Evolutionary conservation across 2,329 filamentous ascomycete genomes (phyloP).

Genomic region (Neophaeococcomyces aloes): DNA sequence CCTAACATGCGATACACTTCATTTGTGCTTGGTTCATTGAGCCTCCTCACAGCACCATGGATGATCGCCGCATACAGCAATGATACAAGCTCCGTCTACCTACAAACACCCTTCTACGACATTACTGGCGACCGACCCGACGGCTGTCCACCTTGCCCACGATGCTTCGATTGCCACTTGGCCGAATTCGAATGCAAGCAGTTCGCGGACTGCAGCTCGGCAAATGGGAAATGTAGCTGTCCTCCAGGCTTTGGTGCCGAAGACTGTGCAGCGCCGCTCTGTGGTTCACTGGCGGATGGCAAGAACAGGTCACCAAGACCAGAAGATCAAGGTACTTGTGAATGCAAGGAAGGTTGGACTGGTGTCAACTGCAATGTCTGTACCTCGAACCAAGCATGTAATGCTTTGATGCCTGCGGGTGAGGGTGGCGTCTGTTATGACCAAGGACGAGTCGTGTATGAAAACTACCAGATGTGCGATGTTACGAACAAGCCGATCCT

Average conservation of each 20-base stretch:
- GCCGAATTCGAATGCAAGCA: conserved; percentile 86
- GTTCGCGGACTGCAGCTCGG: conserved; percentile 78
- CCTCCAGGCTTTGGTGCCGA: conserved; percentile 88
- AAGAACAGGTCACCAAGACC: conserved; percentile 65
- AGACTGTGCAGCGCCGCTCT: conserved; percentile 85
- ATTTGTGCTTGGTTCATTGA: not conserved
- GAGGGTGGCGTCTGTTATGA: conserved; percentile 85
- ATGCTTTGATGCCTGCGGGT: conserved; percentile 72
- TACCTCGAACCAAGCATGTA: conserved; percentile 68
- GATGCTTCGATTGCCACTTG: conserved; percentile 93
- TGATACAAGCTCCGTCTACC: conserved; percentile 51
- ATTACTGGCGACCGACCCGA: conserved; percentile 63
- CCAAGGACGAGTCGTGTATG: conserved; percentile 77
- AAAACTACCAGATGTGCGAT: conserved; percentile 96
- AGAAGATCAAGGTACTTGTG: conserved; percentile 45
- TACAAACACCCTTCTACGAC: conserved; percentile 49
- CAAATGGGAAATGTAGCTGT: conserved; percentile 85
- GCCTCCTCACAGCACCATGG: conserved; percentile 23
- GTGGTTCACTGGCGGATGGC: conserved; percentile 75
- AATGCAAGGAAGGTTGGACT: conserved; percentile 86
- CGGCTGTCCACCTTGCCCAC: conserved; percentile 38
- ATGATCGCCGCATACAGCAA: conserved; percentile 32
- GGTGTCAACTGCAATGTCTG: conserved; percentile 99
- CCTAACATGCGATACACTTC: not conserved
- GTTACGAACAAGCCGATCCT: conserved; percentile 94